Base-by-base conservation (phyloP, 805 yeast species). In the Spathaspora sp. region DNA sequence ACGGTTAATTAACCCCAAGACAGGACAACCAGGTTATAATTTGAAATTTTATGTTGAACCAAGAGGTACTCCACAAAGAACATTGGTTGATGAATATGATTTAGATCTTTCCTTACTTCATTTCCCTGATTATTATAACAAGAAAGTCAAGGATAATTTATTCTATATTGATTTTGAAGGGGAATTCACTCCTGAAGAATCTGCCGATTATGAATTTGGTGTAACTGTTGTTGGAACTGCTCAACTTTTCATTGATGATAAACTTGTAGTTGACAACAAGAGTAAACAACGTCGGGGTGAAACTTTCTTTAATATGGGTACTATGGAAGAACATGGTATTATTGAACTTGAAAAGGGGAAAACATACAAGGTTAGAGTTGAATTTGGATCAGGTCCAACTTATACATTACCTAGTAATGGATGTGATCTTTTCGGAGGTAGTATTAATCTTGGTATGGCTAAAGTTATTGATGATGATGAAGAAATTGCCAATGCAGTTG, bases 251-350 rank as follows among this genome's bases (percentile, higher is more conserved):
- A 63, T 83, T 48, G 74, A 84, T 57, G 85, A 65, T 54, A 58
- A 76, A 59, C 66, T 81, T 52, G 69, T 83, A 40, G 77, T 81
- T 46, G 86, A 83, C 61, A 82, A 83, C 66, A 76, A 73, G 57
- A 77, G 81, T 42, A 60, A 72, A 23, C 87, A 83, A 67, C 65
- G 55, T 8, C 62, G 57, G 23, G 87, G 86, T 16, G 59, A 64
- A n/a, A 63, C 77, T 2, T 82, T 81, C 68, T 80, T 80, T 61
- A 60, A 66, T 52, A 72, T 77, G 14, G 62, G 70, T 53, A 86
- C 86, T 43, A 72, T 85, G 17, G 63, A 72, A 38, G 85, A 80
- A 58, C 69, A 59, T 3, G 76, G 75, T 7, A 48, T 57, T 3
- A 63, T 74, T 29, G 42, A 58, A 0, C 65, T 81, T 52, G 70